These are phyloP conservation scores for Keqinozyma sinolaborantium DNA, from an alignment of 1,139 yeast genomes.

Conservation along the genomic window DNA sequence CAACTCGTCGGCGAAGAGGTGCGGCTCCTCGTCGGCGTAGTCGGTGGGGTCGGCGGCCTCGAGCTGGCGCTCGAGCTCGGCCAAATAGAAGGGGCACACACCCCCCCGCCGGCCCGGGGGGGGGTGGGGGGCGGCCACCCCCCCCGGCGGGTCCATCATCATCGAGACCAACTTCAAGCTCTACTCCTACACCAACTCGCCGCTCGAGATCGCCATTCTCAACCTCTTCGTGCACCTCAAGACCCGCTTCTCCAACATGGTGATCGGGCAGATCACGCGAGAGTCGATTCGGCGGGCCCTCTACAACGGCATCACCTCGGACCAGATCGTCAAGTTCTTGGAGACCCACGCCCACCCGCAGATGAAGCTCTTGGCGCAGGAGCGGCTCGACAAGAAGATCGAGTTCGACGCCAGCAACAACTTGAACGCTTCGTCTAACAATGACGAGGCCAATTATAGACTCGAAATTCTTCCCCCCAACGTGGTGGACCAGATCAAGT, in stretches of 20 bases:
- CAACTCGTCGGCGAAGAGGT: too few relatives aligned
- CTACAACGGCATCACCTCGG: conserved; percentile 88
- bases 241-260: conserved; percentile 87
- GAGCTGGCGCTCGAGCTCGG: conserved; percentile 46
- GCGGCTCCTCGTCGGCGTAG: conserved; percentile 70
- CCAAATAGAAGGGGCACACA: conserved; percentile 57
- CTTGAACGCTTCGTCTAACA: conserved; percentile 45
- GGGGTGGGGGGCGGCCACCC: too few relatives aligned
- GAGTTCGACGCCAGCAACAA: conserved; percentile 62
- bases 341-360: conserved; percentile 95
- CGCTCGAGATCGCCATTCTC: conserved; percentile 89
- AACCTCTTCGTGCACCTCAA: conserved; percentile 82
- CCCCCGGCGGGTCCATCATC: conserved; percentile 83
- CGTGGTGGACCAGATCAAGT: conserved; percentile 87
- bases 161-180: conserved; percentile 91
- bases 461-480: conserved; percentile 86
- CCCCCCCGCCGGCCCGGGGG: too few relatives aligned
- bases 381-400: conserved; percentile 58
- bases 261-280: conserved; percentile 88
- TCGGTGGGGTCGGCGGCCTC: conserved; percentile 28
- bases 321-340: conserved; percentile 84
- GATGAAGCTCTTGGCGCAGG: conserved; percentile 73
- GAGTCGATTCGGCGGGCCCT: conserved; percentile 86
- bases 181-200: conserved; percentile 93
- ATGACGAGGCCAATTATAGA: conserved; percentile 21